A percentile compares a stretch with the other conserved stretches of the same genome.
These are phyloP conservation scores for Metschnikowia kofuensis DNA, from an alignment of 805 yeast species.

Conservation along the genomic window DNA sequence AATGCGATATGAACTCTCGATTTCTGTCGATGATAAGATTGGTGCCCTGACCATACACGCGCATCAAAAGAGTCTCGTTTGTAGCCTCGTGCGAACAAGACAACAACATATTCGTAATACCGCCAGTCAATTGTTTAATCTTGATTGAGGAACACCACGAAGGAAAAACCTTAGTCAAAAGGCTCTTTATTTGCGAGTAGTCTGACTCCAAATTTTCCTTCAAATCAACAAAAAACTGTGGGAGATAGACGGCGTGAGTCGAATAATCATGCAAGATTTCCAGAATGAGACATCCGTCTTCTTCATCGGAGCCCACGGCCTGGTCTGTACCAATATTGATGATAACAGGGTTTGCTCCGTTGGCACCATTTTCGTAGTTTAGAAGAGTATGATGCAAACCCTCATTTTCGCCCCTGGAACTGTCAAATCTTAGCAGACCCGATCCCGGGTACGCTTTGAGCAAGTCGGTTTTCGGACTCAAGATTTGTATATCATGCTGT, in stretches of 20 bases:
- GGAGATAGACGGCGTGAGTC: slow-evolving; percentile 50
- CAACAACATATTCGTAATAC: slow-evolving; percentile 60
- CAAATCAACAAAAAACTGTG: slow-evolving; percentile 40
- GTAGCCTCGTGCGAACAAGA: slow-evolving; percentile 36
- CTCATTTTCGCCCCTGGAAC: neutral
- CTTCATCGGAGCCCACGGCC: neutral
- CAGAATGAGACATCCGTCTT: neutral
- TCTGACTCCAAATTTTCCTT: slow-evolving; percentile 33
- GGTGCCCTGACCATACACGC: slow-evolving; percentile 77
- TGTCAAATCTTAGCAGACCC: neutral
- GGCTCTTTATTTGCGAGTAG: slow-evolving; percentile 34
- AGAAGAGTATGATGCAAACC: neutral
- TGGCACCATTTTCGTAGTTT: neutral
- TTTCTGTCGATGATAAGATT: slow-evolving; percentile 68
- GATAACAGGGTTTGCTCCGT: neutral
- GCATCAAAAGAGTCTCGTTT: slow-evolving; percentile 47
- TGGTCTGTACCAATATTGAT: slow-evolving; percentile 2
- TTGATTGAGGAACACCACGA: slow-evolving; percentile 36
- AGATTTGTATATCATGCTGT: neutral
- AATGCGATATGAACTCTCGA: slow-evolving; percentile 69
- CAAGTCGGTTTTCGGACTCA: neutral
- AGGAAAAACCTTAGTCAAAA: slow-evolving; percentile 45
- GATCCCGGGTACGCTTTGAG: neutral
- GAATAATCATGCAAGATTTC: slow-evolving; percentile 27
- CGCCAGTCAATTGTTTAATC: slow-evolving; percentile 53